Percentiles rank a stretch among this genome's conserved stretches.
Conservation (phyloP, 805 yeast genomes). For the Yarrowia yakushimensis region DNA sequence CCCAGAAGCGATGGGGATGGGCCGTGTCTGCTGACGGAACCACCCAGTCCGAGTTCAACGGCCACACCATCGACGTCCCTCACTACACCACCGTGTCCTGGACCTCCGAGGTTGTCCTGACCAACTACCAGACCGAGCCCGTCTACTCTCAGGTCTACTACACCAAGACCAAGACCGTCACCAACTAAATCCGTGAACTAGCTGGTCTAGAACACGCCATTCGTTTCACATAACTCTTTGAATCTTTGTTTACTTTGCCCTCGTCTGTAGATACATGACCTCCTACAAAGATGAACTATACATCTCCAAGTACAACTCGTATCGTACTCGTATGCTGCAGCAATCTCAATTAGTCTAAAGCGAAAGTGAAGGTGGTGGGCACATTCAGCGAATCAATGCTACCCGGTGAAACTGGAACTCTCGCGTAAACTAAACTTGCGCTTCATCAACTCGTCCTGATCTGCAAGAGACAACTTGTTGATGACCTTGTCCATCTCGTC, state of each 20-base stretch:
- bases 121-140: conserved; percentile 19
- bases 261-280: too few species aligned
- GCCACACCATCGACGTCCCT: not conserved
- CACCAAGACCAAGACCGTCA: conserved; percentile 6
- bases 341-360: conserved; percentile 11
- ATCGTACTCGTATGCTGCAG: not conserved
- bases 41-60: not conserved
- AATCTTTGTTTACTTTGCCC: not conserved
- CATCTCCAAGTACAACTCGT: too few species aligned
- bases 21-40: conserved; percentile 5
- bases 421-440: conserved; percentile 19
- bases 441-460: conserved; percentile 22
- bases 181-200: not conserved
- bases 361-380: not conserved
- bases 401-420: conserved; percentile 20
- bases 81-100: conserved; percentile 1
- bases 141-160: conserved; percentile 7
- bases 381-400: not conserved
- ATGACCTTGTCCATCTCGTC: conserved; percentile 20
- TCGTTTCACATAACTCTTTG: not conserved
- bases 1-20: conserved; percentile 15
- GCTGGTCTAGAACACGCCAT: not conserved
- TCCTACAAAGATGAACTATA: too few species aligned
- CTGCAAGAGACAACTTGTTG: conserved; percentile 23
- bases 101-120: conserved; percentile 3